These are phyloP conservation scores for Penicillium samsonianum DNA, from an alignment of 495 filamentous ascomycete species.

Conservation along the genomic window DNA sequence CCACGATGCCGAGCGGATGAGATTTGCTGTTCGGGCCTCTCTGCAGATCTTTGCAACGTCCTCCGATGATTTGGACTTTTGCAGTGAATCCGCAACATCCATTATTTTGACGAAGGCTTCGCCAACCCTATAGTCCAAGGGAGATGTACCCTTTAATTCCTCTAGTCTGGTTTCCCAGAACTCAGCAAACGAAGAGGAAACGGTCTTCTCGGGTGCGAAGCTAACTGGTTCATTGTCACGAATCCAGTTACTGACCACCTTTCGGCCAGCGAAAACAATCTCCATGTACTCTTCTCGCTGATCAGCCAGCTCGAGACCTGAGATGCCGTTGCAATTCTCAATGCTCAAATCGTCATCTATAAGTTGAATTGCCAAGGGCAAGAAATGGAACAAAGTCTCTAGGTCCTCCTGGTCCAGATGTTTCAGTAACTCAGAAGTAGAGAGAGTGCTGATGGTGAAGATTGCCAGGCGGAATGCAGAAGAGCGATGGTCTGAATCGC, in stretches of 20 bases:
- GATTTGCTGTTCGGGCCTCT: conserved; percentile 40
- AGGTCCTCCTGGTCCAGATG: conserved; percentile 36
- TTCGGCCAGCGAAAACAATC: conserved; percentile 58
- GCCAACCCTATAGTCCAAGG: conserved; percentile 41
- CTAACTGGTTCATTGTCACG: conserved; percentile 24
- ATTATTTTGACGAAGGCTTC: conserved; percentile 47
- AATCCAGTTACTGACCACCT: conserved; percentile 53
- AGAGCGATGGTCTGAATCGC: conserved; percentile 70
- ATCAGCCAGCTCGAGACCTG: conserved; percentile 47
- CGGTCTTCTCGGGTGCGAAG: conserved; percentile 14
- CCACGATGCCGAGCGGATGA: conserved; percentile 44
- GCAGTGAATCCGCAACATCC: conserved; percentile 28
- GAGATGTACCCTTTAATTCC: conserved; percentile 30
- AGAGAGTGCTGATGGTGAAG: conserved; percentile 62
- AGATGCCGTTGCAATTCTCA: conserved; percentile 56
- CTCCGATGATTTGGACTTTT: conserved; percentile 32
- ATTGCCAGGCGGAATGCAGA: conserved; percentile 70
- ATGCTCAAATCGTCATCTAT: conserved; percentile 65
- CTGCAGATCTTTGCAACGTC: conserved; percentile 39
- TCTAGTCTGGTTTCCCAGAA: conserved; percentile 44
- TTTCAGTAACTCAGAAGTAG: conserved; percentile 28
- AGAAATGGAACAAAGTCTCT: conserved; percentile 44
- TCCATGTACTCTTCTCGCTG: conserved; percentile 61
- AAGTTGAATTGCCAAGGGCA: conserved; percentile 58
- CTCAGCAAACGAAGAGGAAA: conserved; percentile 30